Evolutionary conservation across 768 basidiomycete genomes (phyloP).

Genomic region (Amanita fuliginea): DNA sequence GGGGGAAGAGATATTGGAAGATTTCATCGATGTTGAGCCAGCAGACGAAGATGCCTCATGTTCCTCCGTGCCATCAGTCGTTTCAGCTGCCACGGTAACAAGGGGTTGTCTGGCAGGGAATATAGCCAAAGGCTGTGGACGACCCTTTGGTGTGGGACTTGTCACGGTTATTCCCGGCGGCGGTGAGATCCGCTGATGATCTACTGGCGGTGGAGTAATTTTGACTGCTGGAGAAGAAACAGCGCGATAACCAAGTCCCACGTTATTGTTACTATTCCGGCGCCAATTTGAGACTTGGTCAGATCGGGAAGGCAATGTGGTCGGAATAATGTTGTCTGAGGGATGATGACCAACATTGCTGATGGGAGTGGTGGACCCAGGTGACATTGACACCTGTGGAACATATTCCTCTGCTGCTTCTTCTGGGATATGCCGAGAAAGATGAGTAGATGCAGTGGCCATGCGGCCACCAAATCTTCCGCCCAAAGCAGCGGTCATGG

Average conservation of each 20-base stretch:
- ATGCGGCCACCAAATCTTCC: constrained; percentile 68
- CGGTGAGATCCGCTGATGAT: constrained; percentile 39
- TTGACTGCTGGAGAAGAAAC: constrained; percentile 58
- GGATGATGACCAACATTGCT: constrained; percentile 55
- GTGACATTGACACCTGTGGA: constrained; percentile 21
- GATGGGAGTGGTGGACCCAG: constrained; percentile 55
- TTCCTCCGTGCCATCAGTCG: constrained; percentile 26
- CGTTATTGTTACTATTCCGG: constrained; percentile 64
- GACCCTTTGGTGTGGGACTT: constrained; percentile 25
- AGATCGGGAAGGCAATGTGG: constrained; percentile 58
- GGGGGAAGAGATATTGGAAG: constrained; percentile 48
- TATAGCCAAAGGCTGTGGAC: constrained; percentile 64
- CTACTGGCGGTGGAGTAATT: constrained; percentile 61
- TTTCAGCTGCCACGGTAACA: constrained; percentile 48
- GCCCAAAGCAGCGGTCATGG: constrained; percentile 73
- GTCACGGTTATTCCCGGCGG: constrained; percentile 24
- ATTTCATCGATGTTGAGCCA: constrained; percentile 49
- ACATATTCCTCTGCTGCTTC: constrained; percentile 21
- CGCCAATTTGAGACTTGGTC: constrained; percentile 76
- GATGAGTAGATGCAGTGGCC: constrained; percentile 28
- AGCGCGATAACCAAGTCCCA: constrained; percentile 47
- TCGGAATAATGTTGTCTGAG: constrained; percentile 25
- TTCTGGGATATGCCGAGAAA: constrained; percentile 23
- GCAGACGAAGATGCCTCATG: constrained; percentile 53
- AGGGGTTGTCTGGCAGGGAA: constrained; percentile 37